A percentile compares a stretch with the other conserved stretches of the same genome.
Evolutionary conservation across 345 rosid species (phyloP).

Genomic region (Lagerstroemia speciosa): DNA sequence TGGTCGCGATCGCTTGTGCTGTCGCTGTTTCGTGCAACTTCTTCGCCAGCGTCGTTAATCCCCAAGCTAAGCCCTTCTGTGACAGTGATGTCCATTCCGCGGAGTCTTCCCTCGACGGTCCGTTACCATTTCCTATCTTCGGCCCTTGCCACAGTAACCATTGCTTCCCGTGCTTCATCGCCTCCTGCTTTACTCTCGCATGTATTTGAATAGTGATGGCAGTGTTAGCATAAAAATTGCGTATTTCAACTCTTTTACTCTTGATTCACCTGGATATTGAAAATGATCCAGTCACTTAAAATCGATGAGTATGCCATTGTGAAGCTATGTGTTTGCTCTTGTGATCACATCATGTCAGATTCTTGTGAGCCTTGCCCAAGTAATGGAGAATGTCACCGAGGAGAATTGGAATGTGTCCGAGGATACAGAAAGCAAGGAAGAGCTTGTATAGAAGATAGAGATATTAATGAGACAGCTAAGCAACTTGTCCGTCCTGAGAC

Average conservation of each 20-base stretch:
- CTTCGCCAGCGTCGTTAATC: conserved; percentile 26
- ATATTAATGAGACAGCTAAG: conserved; percentile 58
- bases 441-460: conserved; percentile 76
- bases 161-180: neutral
- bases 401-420: conserved; percentile 53
- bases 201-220: neutral
- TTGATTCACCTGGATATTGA: neutral
- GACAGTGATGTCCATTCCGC: conserved; percentile 28
- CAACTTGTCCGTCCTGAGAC: conserved; percentile 52
- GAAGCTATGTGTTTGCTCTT: neutral
- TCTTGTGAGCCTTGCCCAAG: conserved; percentile 67
- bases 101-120: conserved; percentile 31
- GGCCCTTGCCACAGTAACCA: neutral
- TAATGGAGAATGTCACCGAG: conserved; percentile 58
- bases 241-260: neutral
- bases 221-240: neutral
- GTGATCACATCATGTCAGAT: conserved; percentile 30
- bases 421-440: conserved; percentile 53
- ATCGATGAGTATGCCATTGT: neutral
- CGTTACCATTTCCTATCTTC: too few species aligned
- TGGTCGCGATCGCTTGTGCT: conserved; percentile 48
- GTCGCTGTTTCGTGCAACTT: conserved; percentile 59
- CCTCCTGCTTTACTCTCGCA: neutral
- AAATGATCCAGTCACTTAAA: neutral
- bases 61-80: conserved; percentile 51